These are phyloP conservation scores for Solanum lycopersicoides DNA, from an alignment of 257 asterid species.

Conservation along the genomic window DNA sequence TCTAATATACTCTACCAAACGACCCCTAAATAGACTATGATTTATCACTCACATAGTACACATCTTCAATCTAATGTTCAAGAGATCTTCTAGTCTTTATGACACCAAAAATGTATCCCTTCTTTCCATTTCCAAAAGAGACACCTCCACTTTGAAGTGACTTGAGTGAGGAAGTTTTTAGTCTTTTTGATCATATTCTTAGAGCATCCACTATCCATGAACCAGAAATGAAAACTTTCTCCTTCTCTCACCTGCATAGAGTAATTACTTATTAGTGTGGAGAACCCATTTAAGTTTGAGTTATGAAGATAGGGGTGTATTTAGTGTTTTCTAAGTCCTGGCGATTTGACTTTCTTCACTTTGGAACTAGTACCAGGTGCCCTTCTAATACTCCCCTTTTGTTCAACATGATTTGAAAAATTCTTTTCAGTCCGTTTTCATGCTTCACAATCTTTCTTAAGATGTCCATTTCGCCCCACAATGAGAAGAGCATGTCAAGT, in stretches of 20 bases:
- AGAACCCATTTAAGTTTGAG: not conserved
- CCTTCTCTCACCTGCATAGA: not conserved
- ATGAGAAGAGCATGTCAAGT: not conserved
- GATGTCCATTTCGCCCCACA: not conserved
- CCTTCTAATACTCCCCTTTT: not conserved
- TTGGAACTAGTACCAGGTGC: not conserved
- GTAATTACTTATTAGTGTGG: not conserved
- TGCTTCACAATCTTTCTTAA: not conserved
- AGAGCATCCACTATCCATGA: not conserved
- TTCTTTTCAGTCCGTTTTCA: not conserved
- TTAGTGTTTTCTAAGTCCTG: not conserved
- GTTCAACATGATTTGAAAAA: not conserved
- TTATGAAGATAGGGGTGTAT: no score
- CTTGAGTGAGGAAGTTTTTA: not conserved
- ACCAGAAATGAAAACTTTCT: not conserved
- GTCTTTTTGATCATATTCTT: not conserved
- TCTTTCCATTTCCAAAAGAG: not conserved
- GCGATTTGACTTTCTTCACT: not conserved
- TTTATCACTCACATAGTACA: not conserved
- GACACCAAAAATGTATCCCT: not conserved
- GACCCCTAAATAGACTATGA: not conserved
- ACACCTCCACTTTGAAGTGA: not conserved
- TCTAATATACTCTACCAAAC: no score
- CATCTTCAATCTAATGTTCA: not conserved
- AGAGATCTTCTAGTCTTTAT: not conserved